Evolutionary conservation across 257 asterid species (phyloP).

Genomic region (Fraxinus americana): DNA sequence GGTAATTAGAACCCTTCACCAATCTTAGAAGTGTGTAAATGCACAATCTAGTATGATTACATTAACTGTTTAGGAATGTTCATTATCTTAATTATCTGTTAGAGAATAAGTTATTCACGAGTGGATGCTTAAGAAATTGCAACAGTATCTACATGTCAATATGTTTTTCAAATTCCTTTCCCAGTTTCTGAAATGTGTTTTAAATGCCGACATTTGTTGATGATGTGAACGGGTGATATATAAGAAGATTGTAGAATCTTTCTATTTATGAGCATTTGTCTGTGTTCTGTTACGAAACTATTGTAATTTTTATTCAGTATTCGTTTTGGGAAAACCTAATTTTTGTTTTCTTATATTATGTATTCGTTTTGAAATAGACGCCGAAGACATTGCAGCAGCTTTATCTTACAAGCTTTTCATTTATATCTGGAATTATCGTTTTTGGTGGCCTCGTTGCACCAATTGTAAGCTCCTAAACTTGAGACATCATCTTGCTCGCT

Average conservation of each 20-base stretch:
- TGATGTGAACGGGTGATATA: not conserved
- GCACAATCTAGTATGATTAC: not conserved
- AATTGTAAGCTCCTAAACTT: slow-evolving; percentile 54
- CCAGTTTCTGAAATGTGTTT: not conserved
- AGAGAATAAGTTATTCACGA: not conserved
- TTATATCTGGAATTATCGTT: slow-evolving; percentile 75
- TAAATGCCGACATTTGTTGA: not conserved
- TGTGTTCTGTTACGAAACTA: not conserved
- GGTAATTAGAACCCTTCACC: slow-evolving; percentile 46
- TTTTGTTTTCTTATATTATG: not conserved
- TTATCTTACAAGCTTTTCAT: slow-evolving; percentile 78
- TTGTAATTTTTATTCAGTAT: not conserved
- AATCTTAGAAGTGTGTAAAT: slow-evolving; percentile 1
- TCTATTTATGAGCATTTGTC: not conserved
- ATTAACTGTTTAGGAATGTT: not conserved
- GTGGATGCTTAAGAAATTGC: not conserved
- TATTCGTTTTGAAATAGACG: slow-evolving; percentile 50
- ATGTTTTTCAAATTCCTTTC: not conserved
- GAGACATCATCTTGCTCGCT: slow-evolving; percentile 8
- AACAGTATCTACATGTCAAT: not conserved
- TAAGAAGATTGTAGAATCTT: not conserved
- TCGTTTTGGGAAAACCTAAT: slow-evolving; percentile 17
- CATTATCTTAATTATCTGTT: not conserved
- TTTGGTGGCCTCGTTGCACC: slow-evolving; percentile 95
- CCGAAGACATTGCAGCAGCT: slow-evolving; percentile 85